A percentile compares a stretch with the other conserved stretches of the same genome.
Evolutionary conservation across 768 basidiomycete genomes (phyloP).

Genomic region (Suillus subalutaceus): DNA sequence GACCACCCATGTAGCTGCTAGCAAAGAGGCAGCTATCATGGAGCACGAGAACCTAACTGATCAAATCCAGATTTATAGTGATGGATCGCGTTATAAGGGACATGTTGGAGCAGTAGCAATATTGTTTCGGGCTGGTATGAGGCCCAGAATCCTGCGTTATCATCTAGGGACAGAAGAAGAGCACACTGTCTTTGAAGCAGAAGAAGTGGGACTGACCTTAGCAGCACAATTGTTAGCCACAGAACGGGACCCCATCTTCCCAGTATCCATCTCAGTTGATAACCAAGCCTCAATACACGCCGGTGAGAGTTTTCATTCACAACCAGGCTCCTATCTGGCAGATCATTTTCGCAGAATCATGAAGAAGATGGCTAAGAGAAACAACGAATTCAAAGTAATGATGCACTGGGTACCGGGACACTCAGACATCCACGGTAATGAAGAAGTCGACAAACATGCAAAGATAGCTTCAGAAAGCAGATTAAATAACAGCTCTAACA

Average conservation of each 20-base stretch:
- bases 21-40: too few species aligned
- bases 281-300: background rate
- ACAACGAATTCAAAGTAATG: background rate
- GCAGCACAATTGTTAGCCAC: background rate
- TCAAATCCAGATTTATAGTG: too few species aligned
- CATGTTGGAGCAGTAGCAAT: too few species aligned
- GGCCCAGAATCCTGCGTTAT: too few species aligned
- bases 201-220: background rate
- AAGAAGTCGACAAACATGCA: background rate
- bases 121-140: too few species aligned
- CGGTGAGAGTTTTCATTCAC: background rate
- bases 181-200: background rate
- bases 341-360: background rate
- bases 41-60: too few species aligned
- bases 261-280: background rate
- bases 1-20: too few species aligned
- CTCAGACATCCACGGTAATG: too few species aligned
- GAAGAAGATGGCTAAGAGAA: rapidly evolving
- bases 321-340: background rate
- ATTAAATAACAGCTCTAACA: background rate
- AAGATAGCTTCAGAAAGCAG: background rate
- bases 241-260: background rate
- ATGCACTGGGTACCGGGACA: constrained; percentile 5
- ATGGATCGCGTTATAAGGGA: too few species aligned
- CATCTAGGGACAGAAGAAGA: background rate